Evolutionary conservation across 2,329 filamentous ascomycete genomes (phyloP), one percentile per base, ranked within the genome.

Genomic region (Nigrograna mackinnonii): DNA sequence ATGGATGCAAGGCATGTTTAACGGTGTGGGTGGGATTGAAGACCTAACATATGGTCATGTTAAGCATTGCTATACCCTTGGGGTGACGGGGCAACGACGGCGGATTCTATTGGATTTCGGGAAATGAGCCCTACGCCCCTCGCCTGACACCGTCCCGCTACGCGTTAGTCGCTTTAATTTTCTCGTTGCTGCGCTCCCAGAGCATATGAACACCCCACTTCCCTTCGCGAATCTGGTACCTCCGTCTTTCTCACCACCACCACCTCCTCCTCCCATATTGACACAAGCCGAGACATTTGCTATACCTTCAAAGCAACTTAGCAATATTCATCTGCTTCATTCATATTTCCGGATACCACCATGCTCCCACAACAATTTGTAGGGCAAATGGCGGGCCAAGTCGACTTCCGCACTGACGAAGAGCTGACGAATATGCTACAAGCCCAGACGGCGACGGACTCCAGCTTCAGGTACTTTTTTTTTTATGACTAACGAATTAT

Each of bases 401-500:
- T 9, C 9, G n/a, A 28, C 24, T 9, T 9, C n/a, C 9, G n/a
- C 24, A n/a, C 9, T n/a, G 9, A 28, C 9, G 24, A n/a, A 28
- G 9, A 28, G 9, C n/a, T n/a, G 24, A n/a, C 24, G 9, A n/a
- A 9, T 28, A 28, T 28, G 24, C 9, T 9, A 28, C 9, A 28
- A 9, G 9, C n/a, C 24, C 24, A 28, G 9, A n/a, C n/a, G n/a
- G n/a, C n/a, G n/a, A n/a, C n/a, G n/a, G 24, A 28, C 24, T 9
- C 9, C 9, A 28, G 9, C 9, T 28, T 28, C 24, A 28, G 24
- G 24, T 28, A 34, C 11, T 16, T 34, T 52, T 52, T 50, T 49
- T 52, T 52, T 52, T 51, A 49, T 38, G 33, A 39, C 35, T 11
- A 46, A 41, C 46, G 43, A 52, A 43, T 42, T 46, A 46, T 43